Evolutionary conservation across 2,329 filamentous ascomycete species (phyloP).

Genomic region (Cercospora sp.): DNA sequence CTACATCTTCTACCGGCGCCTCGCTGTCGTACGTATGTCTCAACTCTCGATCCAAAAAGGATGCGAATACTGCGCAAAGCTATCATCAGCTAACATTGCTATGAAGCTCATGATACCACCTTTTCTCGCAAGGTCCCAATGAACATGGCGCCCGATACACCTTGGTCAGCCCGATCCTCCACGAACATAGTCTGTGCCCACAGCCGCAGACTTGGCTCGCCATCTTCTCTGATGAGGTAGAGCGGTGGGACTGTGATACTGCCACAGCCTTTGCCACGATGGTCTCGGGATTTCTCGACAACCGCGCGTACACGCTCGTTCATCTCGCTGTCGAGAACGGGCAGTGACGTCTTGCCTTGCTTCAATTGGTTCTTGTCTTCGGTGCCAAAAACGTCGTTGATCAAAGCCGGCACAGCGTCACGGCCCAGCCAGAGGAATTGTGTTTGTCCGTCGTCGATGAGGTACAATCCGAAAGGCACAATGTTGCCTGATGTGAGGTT

Average conservation of each 20-base stretch:
- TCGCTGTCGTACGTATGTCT: slow-evolving; percentile 1
- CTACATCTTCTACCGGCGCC: neutral
- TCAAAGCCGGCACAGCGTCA: slow-evolving; percentile 84
- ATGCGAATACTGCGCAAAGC: neutral
- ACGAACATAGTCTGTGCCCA: slow-evolving; percentile 97
- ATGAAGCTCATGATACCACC: slow-evolving; percentile 56
- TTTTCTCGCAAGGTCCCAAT: slow-evolving; percentile 91
- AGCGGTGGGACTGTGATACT: slow-evolving; percentile 91
- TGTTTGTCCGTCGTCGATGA: slow-evolving; percentile 95
- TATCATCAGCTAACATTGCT: neutral
- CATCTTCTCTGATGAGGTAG: slow-evolving; percentile 92
- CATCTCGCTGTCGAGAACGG: slow-evolving; percentile 91
- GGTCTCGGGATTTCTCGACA: slow-evolving; percentile 86
- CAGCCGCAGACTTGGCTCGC: slow-evolving; percentile 88
- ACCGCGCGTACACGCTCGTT: slow-evolving; percentile 91
- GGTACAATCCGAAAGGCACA: slow-evolving; percentile 85
- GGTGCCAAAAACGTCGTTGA: slow-evolving; percentile 87
- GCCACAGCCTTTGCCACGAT: slow-evolving; percentile 81
- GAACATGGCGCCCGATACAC: slow-evolving; percentile 90
- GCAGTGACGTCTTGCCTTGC: slow-evolving; percentile 85
- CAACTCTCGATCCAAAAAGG: neutral
- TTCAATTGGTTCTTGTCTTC: slow-evolving; percentile 80
- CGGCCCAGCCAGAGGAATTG: slow-evolving; percentile 97
- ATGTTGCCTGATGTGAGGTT: slow-evolving; percentile 89
- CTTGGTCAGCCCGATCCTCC: slow-evolving; percentile 92